Evolutionary conservation across 108 stramenopile species (phyloP).

Genomic region (Pseudonitzschia delicatissima): DNA sequence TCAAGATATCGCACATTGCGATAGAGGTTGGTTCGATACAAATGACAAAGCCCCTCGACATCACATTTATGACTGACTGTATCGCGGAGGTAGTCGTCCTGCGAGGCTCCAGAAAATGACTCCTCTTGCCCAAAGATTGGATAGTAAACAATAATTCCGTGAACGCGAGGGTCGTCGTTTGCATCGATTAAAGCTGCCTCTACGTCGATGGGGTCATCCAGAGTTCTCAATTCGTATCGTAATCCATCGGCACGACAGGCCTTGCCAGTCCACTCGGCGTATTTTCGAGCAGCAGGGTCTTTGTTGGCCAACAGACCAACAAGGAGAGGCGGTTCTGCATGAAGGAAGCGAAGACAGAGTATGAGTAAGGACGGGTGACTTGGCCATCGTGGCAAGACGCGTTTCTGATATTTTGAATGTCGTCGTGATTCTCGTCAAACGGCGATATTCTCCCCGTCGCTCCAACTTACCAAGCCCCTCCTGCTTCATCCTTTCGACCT

Average conservation of each 20-base stretch:
- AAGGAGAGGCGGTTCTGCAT: constrained; percentile 80
- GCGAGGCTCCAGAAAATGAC: constrained; percentile 88
- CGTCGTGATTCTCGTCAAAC: too few species aligned
- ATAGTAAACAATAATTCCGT: constrained; percentile 98
- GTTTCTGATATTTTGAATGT: neutral
- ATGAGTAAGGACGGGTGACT: too few species aligned
- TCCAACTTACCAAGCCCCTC: constrained; percentile 56
- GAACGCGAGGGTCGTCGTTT: constrained; percentile 92
- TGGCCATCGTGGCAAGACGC: too few species aligned
- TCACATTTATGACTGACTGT: constrained; percentile 88
- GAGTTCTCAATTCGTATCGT: constrained; percentile 86
- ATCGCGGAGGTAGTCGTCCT: constrained; percentile 97
- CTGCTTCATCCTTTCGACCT: constrained; percentile 64
- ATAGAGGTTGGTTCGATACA: constrained; percentile 92
- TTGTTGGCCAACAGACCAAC: constrained; percentile 92
- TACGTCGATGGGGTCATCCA: constrained; percentile 84
- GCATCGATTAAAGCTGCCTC: constrained; percentile 84
- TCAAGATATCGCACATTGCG: constrained; percentile 89
- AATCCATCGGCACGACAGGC: constrained; percentile 90
- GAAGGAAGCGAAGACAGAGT: too few species aligned
- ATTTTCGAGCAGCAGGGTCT: constrained; percentile 90
- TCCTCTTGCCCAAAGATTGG: constrained; percentile 95
- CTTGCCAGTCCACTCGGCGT: constrained; percentile 95
- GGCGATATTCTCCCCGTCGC: too few species aligned
- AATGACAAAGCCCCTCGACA: constrained; percentile 94